Evolutionary conservation across 2,329 filamentous ascomycete genomes (phyloP).

Genomic region (Colletotrichum trifolii): DNA sequence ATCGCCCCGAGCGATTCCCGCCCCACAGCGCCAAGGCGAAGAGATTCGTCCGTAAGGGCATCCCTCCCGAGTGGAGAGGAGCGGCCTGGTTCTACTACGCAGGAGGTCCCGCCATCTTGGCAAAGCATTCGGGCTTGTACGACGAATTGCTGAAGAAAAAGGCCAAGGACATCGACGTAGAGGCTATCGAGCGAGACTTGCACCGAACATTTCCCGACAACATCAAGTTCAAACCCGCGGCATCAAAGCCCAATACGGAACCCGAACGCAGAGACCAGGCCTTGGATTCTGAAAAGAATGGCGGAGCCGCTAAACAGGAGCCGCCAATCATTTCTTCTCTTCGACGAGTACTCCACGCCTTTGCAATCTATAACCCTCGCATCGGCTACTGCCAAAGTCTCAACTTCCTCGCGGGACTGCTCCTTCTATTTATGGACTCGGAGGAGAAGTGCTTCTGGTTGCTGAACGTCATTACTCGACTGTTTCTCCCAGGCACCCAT

Average conservation of each 20-base stretch:
- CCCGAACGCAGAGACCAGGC: slow-evolving; percentile 19
- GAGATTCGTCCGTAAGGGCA: slow-evolving; percentile 90
- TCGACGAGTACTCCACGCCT: slow-evolving; percentile 87
- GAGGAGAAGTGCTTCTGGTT: slow-evolving; percentile 95
- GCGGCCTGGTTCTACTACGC: slow-evolving; percentile 98
- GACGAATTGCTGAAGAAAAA: slow-evolving; percentile 72
- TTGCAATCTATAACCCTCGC: slow-evolving; percentile 88
- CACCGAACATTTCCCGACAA: slow-evolving; percentile 97
- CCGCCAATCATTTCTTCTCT: slow-evolving; percentile 84
- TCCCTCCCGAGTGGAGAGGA: slow-evolving; percentile 94
- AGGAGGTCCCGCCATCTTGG: slow-evolving; percentile 82
- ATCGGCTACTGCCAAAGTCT: slow-evolving; percentile 97
- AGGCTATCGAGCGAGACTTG: slow-evolving; percentile 93
- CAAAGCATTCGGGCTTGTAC: slow-evolving; percentile 82
- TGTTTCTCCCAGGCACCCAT: slow-evolving; percentile 91
- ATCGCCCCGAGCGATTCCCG: slow-evolving; percentile 81
- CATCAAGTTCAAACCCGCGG: slow-evolving; percentile 80
- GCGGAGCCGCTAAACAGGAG: slow-evolving; percentile 60
- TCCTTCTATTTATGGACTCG: slow-evolving; percentile 86
- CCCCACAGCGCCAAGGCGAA: slow-evolving; percentile 85
- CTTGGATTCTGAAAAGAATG: slow-evolving; percentile 39
- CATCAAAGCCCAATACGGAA: slow-evolving; percentile 44
- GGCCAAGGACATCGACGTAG: slow-evolving; percentile 79
- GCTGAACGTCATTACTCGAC: slow-evolving; percentile 89
- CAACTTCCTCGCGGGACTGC: slow-evolving; percentile 91